Evolutionary conservation across 2,329 filamentous ascomycete genomes (phyloP).

Genomic region (Sporothrix variecibatus): DNA sequence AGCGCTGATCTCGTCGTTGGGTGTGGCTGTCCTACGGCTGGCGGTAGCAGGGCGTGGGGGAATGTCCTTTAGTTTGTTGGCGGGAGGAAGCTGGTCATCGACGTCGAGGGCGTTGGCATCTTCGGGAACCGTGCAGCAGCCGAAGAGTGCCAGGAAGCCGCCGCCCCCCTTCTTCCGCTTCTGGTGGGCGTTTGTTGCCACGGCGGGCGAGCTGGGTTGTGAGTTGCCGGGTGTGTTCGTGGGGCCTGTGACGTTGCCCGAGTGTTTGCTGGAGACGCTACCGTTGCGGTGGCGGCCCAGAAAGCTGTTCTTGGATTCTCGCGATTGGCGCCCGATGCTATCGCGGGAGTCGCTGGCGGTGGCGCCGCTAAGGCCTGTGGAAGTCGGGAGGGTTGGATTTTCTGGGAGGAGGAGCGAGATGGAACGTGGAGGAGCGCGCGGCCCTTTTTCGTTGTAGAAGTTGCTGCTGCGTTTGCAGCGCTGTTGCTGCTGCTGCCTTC

Average conservation of each 20-base stretch:
- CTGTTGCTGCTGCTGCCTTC: slow-evolving; percentile 37
- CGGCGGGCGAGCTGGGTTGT: slow-evolving; percentile 54
- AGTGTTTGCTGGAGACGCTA: slow-evolving; percentile 67
- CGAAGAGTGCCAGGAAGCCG: slow-evolving; percentile 58
- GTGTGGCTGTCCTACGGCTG: slow-evolving; percentile 55
- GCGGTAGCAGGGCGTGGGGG: slow-evolving; percentile 57
- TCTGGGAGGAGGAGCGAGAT: slow-evolving; percentile 63
- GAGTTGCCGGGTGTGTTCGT: slow-evolving; percentile 52
- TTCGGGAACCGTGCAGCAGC: slow-evolving; percentile 67
- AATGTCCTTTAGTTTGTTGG: slow-evolving; percentile 60
- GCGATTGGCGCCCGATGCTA: slow-evolving; percentile 65
- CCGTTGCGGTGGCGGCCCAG: slow-evolving; percentile 64
- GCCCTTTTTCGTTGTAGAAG: slow-evolving; percentile 46
- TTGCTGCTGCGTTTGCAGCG: slow-evolving; percentile 20
- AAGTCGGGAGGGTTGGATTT: slow-evolving; percentile 61
- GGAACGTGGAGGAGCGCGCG: slow-evolving; percentile 59
- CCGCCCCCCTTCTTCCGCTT: slow-evolving; percentile 57
- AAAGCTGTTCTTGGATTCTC: slow-evolving; percentile 66
- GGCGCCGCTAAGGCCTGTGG: slow-evolving; percentile 61
- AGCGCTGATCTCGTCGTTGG: slow-evolving; percentile 51
- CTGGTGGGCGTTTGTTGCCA: slow-evolving; percentile 43
- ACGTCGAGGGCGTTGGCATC: slow-evolving; percentile 56
- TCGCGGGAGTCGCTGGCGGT: slow-evolving; percentile 61
- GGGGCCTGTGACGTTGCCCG: slow-evolving; percentile 55
- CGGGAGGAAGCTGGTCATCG: slow-evolving; percentile 55